Base-by-base conservation (phyloP, 495 filamentous ascomycete genomes). In the Pyronema omphalodes region DNA sequence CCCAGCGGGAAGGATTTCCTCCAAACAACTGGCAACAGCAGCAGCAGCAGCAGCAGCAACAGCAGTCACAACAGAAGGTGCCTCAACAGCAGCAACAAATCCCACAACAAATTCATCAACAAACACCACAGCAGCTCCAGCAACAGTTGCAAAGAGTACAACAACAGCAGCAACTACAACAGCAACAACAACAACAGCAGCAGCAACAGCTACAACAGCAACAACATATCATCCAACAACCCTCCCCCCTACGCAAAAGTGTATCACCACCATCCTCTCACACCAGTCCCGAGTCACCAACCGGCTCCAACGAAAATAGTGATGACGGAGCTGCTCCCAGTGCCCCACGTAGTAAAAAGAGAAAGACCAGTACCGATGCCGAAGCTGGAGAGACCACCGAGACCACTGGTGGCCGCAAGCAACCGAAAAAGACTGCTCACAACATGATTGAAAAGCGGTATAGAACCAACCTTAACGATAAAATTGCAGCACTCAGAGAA, bases 361-460 rank as follows among this genome's bases (percentile, higher is more conserved):
- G 82, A 35, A 85, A 85, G 68, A 75, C 74, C 1, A 78, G 79
- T 1, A 67, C 70, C 29, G 76, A 76, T 9, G 68, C 72, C 6
- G 73, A 75, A 34, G 71, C 73, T 46, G 67, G 68, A 3, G 69
- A 72, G 9, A 23, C 54, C 11, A 43, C 51, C 44, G 51, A 49
- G 8, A 62, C 60, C 34, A 73, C 73, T 9, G 69, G 71, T 19
- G 74, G 72, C 6, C 77, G 78, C 62, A 78, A 83, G 40, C 85
- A 87, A 1, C 76, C 86, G 8, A 94, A 93, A 73, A 94, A 94
- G 71, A 88, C 88, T 44, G 85, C 89, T 14, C 89, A 98, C 65
- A 95, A 94, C 62, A 87, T 94, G 74, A 93, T 98, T 55, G 89
- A 98, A 68, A 94, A 94, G 70, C 74, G 89, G 54, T 98, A 98